These are phyloP conservation scores for Cenchrus fungigraminus DNA, from an alignment of 176 grass and related monocot species.

Conservation along the genomic window DNA sequence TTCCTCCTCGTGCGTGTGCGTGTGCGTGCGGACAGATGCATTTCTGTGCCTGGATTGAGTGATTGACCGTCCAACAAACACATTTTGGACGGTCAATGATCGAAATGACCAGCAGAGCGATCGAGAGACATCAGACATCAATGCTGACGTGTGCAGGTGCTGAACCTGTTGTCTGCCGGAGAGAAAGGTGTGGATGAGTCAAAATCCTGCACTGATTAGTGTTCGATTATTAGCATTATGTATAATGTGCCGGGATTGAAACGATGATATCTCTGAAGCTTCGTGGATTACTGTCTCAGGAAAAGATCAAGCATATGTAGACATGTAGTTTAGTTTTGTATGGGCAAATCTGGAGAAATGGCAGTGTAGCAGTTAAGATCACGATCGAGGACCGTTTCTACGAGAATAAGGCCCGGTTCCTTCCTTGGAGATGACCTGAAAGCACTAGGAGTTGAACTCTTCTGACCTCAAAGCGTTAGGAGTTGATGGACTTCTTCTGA, in stretches of 20 bases:
- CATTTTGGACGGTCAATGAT: background rate
- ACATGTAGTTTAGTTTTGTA: background rate
- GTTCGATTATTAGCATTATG: background rate
- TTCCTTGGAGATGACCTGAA: background rate
- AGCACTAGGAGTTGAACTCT: background rate
- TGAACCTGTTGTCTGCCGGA: background rate
- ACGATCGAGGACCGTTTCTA: background rate
- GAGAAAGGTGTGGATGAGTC: background rate
- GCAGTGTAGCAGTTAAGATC: background rate
- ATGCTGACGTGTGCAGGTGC: background rate
- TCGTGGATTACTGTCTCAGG: background rate
- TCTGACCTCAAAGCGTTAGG: constrained; percentile 14
- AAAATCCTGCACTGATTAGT: background rate
- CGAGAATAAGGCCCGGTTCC: background rate
- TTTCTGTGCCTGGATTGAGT: background rate
- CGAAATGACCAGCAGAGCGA: background rate
- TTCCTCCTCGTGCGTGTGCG: too few species aligned
- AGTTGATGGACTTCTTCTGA: constrained; percentile 22
- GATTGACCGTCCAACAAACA: background rate
- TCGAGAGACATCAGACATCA: background rate
- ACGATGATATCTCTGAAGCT: background rate
- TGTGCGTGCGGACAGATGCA: background rate
- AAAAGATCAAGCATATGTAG: background rate
- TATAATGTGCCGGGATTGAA: background rate
- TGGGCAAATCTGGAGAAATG: background rate